Conservation (phyloP, 495 filamentous ascomycete genomes). For the Xylaria venustula region DNA sequence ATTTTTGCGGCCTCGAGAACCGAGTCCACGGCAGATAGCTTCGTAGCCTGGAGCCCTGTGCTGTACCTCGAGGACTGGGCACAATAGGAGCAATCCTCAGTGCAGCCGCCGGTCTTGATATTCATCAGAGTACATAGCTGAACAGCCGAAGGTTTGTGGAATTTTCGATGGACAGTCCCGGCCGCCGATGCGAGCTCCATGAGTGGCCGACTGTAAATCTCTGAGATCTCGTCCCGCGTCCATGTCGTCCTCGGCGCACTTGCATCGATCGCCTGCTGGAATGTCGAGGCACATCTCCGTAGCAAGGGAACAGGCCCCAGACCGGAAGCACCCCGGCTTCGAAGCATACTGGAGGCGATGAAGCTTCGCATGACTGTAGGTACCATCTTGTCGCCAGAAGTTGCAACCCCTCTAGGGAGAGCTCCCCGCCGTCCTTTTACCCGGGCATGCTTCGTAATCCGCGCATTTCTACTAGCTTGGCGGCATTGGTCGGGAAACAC, state of each 20-base stretch:
- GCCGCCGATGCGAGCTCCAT: slow-evolving; percentile 73
- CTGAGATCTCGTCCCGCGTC: slow-evolving; percentile 73
- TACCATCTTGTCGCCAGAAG: background rate
- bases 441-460: background rate
- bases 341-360: background rate
- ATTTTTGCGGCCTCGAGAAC: slow-evolving; percentile 71
- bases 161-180: slow-evolving; percentile 74
- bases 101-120: slow-evolving; percentile 87
- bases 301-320: background rate
- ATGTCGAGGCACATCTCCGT: background rate
- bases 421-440: background rate
- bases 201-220: slow-evolving; percentile 74
- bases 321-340: background rate
- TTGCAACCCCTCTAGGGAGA: background rate
- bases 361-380: background rate
- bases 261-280: background rate
- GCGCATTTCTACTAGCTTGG: slow-evolving; percentile 1
- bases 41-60: slow-evolving; percentile 75
- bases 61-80: slow-evolving; percentile 83
- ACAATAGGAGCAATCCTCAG: slow-evolving; percentile 86
- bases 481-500: background rate
- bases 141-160: slow-evolving; percentile 74
- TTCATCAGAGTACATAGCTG: slow-evolving; percentile 92
- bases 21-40: slow-evolving; percentile 71
- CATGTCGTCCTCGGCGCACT: slow-evolving; percentile 61